Evolutionary conservation across 768 basidiomycete species (phyloP), one percentile per base, ranked within the genome.

Genomic region (Solioccasus polychromus): DNA sequence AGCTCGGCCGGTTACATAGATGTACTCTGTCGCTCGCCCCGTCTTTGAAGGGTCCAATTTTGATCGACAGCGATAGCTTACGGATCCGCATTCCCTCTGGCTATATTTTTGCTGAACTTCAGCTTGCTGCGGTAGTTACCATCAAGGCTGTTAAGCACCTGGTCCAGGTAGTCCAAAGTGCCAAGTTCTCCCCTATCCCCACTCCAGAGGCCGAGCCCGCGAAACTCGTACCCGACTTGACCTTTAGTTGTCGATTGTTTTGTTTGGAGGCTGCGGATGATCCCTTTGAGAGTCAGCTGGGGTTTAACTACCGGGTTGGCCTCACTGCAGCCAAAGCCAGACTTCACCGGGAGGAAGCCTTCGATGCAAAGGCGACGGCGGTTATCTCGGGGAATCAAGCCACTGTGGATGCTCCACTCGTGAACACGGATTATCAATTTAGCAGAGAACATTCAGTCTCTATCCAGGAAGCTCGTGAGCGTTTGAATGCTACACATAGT

Each of bases 211-310:
- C 83, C 0, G 91, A 95, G 63, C 74, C 70, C 3, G 80, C 92
- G 0, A 96, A 92, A 65, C 54, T 60, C 0, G 67, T 92, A 3
- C 91, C 91, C 0, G 72, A 74, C 43, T 59, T 94, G 35, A 67
- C 69, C 1, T 59, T 95, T 35, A 69, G 61, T 9, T 63, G 93
- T 39, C 71, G 74, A n/a, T 72, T 72, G 35, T 57, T 95, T 26
- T 81, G 79, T 38, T 57, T 90, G 8, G 92, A 96, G 64, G 83
- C 83, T 20, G 79, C 82, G 19, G 94, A 98, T 62, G 88, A 92
- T 55, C 78, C 83, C 1, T 80, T 96, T 45, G 94, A 98, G 64
- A 76, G 78, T 14, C 79, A 74, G 48, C 67, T 96, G 17, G 86
- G 80, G 28, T 71, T 86, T 8, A 87, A 91, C 24, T 88, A 80